A percentile compares a stretch with the other conserved stretches of the same genome.
phyloP scores from a whole-genome alignment of 75 land plant species.

The Gnetum montanum region DNA sequence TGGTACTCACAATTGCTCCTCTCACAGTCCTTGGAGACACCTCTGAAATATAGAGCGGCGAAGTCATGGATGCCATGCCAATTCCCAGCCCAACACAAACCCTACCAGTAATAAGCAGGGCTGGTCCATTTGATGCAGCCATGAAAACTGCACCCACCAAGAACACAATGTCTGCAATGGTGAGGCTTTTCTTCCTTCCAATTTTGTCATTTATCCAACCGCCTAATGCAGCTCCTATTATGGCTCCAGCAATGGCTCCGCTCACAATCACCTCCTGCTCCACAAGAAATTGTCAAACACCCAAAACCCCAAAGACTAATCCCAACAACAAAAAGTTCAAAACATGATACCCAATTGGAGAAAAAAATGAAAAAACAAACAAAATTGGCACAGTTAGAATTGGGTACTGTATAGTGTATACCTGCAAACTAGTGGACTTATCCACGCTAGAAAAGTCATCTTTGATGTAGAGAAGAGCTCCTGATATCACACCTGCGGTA shows the following conservation, averaged over 20 bases:
- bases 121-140: constrained; percentile 51
- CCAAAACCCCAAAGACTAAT: no score
- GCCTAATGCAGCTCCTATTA: constrained; percentile 74
- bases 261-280: constrained; percentile 81
- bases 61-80: constrained; percentile 87
- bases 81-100: constrained; percentile 73
- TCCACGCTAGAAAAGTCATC: constrained; percentile 69
- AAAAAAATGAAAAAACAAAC: no score
- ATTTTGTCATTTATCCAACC: constrained; percentile 61
- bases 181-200: constrained; percentile 40
- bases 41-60: constrained; percentile 88
- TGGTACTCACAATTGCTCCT: constrained; percentile 82
- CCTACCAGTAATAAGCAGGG: constrained; percentile 45
- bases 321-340: no score
- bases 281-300: no score
- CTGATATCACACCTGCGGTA: constrained; percentile 69
- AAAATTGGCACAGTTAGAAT: no score
- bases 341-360: no score
- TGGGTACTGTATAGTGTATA: no score
- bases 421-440: constrained; percentile 55
- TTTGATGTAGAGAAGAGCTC: constrained; percentile 65
- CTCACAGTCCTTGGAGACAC: constrained; percentile 68
- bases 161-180: constrained; percentile 59
- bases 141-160: constrained; percentile 64
- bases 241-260: constrained; percentile 83